Evolutionary conservation across 1,284 basidiomycete genomes (phyloP).

Genomic region (Kwoniella shivajii): DNA sequence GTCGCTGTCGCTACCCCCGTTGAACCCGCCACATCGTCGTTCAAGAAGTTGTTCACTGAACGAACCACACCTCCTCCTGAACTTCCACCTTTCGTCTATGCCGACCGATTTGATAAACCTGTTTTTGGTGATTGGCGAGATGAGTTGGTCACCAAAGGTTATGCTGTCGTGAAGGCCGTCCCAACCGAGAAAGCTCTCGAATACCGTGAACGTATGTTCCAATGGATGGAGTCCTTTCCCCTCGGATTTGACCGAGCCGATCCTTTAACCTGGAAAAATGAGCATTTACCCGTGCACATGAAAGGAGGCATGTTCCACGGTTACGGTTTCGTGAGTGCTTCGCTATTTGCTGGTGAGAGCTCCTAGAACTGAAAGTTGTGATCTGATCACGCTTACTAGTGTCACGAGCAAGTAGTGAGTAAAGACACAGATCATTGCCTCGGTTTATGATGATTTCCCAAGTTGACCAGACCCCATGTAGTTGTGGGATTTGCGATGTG

Average conservation of each 20-base stretch:
- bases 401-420: conserved; percentile 9
- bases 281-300: conserved; percentile 32
- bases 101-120: conserved; percentile 20
- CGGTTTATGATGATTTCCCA: not conserved
- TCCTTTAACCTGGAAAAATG: conserved; percentile 28
- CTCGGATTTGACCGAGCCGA: conserved; percentile 43
- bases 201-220: conserved; percentile 29
- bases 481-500: conserved; percentile 43
- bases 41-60: conserved; percentile 7
- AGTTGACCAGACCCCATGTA: not conserved
- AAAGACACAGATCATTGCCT: conserved; percentile 13
- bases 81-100: conserved; percentile 24
- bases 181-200: conserved; percentile 30
- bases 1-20: not conserved
- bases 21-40: not conserved
- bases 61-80: conserved; percentile 14
- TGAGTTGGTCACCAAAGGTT: conserved; percentile 35
- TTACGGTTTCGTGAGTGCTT: conserved; percentile 12
- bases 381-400: not conserved
- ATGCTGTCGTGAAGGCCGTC: conserved; percentile 42
- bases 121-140: conserved; percentile 39
- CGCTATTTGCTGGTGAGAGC: not conserved
- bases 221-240: conserved; percentile 41
- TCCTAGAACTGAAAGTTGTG: not conserved
- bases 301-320: conserved; percentile 30